Conservation (phyloP, 306 rosid genomes). For the Ziziphus jujuba region DNA sequence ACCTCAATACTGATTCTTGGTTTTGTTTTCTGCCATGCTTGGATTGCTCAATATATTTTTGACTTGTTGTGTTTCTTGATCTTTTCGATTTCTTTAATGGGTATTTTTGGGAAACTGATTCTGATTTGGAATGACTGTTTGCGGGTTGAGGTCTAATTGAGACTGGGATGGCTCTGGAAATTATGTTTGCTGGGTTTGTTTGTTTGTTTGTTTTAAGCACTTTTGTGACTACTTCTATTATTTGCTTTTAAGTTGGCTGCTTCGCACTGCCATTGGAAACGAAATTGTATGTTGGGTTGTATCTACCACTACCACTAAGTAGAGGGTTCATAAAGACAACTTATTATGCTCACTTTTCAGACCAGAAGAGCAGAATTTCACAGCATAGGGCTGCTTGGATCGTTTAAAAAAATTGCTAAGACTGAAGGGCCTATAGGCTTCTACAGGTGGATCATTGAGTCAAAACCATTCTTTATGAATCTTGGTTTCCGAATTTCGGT, state of each 20-base stretch:
- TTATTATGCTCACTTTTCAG: slow-evolving; percentile 38
- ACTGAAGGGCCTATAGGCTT: slow-evolving; percentile 84
- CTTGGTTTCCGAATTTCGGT: slow-evolving; percentile 7
- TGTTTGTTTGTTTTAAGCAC: background rate
- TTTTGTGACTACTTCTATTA: background rate
- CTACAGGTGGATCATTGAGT: slow-evolving; percentile 56
- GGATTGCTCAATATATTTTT: background rate
- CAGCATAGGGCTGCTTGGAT: slow-evolving; percentile 66
- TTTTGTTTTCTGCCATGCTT: background rate
- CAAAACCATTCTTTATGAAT: slow-evolving; percentile 5
- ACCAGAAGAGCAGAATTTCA: slow-evolving; percentile 79
- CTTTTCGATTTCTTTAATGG: background rate
- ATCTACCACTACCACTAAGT: background rate
- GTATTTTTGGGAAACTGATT: background rate
- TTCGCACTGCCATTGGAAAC: slow-evolving; percentile 4
- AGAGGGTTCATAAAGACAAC: background rate
- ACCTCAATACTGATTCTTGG: background rate
- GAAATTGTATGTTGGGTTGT: background rate
- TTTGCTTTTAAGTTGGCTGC: background rate
- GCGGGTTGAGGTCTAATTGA: too few relatives aligned
- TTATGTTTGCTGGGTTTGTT: background rate
- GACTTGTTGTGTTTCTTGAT: slow-evolving; percentile 4
- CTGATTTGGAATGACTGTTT: background rate
- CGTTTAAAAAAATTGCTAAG: slow-evolving; percentile 60
- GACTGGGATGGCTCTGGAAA: too few relatives aligned